Evolutionary conservation across 352 stramenopile species (phyloP), one percentile per base, ranked within the genome.

Genomic region (Thalassiosira mediterranea): DNA sequence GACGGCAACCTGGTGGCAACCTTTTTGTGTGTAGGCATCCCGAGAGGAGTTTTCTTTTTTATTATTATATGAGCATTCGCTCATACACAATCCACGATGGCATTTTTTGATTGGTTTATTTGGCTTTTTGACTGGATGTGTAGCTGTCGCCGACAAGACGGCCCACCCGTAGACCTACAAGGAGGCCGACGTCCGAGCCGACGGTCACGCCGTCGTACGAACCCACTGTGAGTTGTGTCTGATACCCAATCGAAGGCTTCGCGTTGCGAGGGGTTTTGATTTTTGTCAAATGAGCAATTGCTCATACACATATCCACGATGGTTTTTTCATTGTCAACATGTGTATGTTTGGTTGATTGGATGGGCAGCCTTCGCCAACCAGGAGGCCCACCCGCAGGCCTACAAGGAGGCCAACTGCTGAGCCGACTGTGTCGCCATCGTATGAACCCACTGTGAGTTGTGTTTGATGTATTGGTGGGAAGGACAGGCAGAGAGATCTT

Each of bases 81-180:
- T n/a, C n/a, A n/a, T n/a, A n/a, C n/a, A n/a, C n/a, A n/a, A n/a
- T n/a, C n/a, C n/a, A n/a, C n/a, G n/a, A n/a, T n/a, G n/a, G n/a
- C n/a, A n/a, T n/a, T n/a, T n/a, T n/a, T n/a, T n/a, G n/a, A n/a
- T n/a, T n/a, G n/a, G n/a, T n/a, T n/a, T n/a, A n/a, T n/a, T n/a
- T n/a, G n/a, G n/a, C n/a, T n/a, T n/a, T n/a, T n/a, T n/a, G n/a
- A n/a, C n/a, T n/a, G n/a, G n/a, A n/a, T n/a, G n/a, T n/a, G n/a
- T n/a, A n/a, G n/a, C n/a, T n/a, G n/a, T n/a, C 19, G 8, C 62
- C 62, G 7, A 63, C 62, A 28, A 38, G 26, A 2, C 10, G 40
- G 17, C 23, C 58, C 2, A 63, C 10, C 49, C 23, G 3, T 58
- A 8, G 5, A 28, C 26, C 15, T 13, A n/a, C n/a, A n/a, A n/a